These are phyloP conservation scores for Linnemannia zychae DNA, from an alignment of 192 early-diverging fungal genomes.

Conservation along the genomic window DNA sequence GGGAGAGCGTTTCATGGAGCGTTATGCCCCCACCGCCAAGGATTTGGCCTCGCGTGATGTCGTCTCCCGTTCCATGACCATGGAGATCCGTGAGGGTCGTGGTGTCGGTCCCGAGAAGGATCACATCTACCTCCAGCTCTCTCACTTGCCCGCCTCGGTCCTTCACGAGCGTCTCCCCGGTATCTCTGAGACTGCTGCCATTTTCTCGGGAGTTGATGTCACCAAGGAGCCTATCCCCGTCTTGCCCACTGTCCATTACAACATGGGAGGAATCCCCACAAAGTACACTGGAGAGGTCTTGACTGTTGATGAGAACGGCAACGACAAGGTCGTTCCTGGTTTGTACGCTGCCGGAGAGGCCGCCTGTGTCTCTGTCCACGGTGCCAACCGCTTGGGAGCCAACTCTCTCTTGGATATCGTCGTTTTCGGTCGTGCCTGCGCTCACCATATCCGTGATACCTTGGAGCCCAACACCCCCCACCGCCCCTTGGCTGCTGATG, in stretches of 20 bases:
- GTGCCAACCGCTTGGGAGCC: constrained; percentile 97
- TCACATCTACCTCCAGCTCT: constrained; percentile 96
- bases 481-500: constrained; percentile 82
- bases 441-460: constrained; percentile 93
- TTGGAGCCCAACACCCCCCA: constrained; percentile 92
- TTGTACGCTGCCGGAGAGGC: constrained; percentile 99
- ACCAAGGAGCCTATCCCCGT: constrained; percentile 99
- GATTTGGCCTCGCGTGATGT: constrained; percentile 99
- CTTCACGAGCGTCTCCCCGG: constrained; percentile 95
- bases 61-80: constrained; percentile 98
- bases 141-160: constrained; percentile 93
- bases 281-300: constrained; percentile 97
- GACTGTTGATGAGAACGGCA: constrained; percentile 81
- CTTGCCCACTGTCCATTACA: constrained; percentile 99
- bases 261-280: constrained; percentile 99
- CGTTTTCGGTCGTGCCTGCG: constrained; percentile 97
- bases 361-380: constrained; percentile 98
- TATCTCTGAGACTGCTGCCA: constrained; percentile 98
- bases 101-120: constrained; percentile 97
- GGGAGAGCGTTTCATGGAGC: constrained; percentile 99
- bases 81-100: constrained; percentile 98
- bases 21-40: constrained; percentile 98
- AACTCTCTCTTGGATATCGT: constrained; percentile 99
- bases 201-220: constrained; percentile 98
- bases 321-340: constrained; percentile 94